Conservation (phyloP, 352 stramenopile genomes). For the Globisporangium iwayamae region DNA sequence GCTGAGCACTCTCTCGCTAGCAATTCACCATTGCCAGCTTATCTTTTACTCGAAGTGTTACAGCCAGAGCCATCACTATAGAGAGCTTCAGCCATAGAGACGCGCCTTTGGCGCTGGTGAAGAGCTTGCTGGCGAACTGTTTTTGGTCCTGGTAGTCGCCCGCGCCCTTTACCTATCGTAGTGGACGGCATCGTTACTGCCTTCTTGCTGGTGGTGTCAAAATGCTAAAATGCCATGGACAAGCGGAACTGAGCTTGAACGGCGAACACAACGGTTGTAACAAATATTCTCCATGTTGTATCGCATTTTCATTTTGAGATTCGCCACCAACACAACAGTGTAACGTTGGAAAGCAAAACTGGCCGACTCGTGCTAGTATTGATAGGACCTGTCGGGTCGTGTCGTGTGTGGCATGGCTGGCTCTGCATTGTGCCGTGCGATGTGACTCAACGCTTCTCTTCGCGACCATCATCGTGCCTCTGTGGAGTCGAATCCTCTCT, state of each 20-base stretch:
- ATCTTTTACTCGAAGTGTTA: not conserved
- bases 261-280: not conserved
- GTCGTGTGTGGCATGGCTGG: not conserved
- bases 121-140: conserved; percentile 67
- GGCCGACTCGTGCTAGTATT: too few species aligned
- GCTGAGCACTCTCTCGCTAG: not conserved
- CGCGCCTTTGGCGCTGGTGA: conserved; percentile 70
- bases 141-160: conserved; percentile 78
- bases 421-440: not conserved
- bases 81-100: not conserved
- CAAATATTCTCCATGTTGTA: not conserved
- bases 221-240: not conserved
- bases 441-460: conserved; percentile 12
- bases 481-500: not conserved
- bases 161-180: conserved; percentile 56
- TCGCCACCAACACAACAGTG: not conserved
- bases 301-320: not conserved
- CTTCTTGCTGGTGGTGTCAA: not conserved
- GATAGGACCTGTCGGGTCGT: too few species aligned
- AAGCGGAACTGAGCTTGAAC: not conserved
- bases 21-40: not conserved
- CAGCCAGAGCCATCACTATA: not conserved
- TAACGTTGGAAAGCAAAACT: not conserved
- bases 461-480: not conserved
- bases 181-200: conserved; percentile 25